Evolutionary conservation across 768 basidiomycete genomes (phyloP), one percentile per base, ranked within the genome.

Genomic region (Sporobolomyces roseus): DNA sequence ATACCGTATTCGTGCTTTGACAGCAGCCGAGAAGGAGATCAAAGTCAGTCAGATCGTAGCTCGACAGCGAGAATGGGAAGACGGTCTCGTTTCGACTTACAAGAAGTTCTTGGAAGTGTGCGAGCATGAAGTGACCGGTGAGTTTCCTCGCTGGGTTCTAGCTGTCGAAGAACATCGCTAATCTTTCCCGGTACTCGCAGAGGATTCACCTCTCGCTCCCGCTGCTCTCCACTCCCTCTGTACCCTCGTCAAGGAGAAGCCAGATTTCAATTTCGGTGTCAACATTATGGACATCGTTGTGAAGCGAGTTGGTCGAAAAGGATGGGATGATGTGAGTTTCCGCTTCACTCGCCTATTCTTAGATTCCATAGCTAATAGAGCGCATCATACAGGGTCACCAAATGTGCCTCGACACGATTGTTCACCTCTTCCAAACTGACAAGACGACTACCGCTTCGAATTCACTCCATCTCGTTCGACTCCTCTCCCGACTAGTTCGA

Each of bases 191-290:
- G 29, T 35, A 35, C 41, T 17, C 52, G 54, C 59, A 80, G 78
- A 74, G 45, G 73, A 75, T 70, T 64, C 76, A 68, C 73, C 75
- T 1, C 67, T 77, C 23, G 71, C 48, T 12, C 71, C 91, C 87
- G 81, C 86, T 13, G 85, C 88, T 54, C 82, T 98, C 61, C 87
- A 85, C 76, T 91, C 88, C 79, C 88, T 98, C 84, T 93, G 93
- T 79, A 87, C 87, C 8, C 82, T 98, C 50, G 81, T 92, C 30
- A 83, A 83, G 25, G 87, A 91, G 76, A 85, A 87, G 69, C 89
- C 91, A 19, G 93, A 98, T 80, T 99, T 99, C 85, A 99, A 98
- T 81, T 98, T 97, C 79, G 86, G 90, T 51, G 83, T 85, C 72
- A 96, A 98, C 80, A 84, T 99, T 74, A 91, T 96, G 85, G 86